phyloP scores from a whole-genome alignment of 139 green algal genomes.

The Chlorella sp. region DNA sequence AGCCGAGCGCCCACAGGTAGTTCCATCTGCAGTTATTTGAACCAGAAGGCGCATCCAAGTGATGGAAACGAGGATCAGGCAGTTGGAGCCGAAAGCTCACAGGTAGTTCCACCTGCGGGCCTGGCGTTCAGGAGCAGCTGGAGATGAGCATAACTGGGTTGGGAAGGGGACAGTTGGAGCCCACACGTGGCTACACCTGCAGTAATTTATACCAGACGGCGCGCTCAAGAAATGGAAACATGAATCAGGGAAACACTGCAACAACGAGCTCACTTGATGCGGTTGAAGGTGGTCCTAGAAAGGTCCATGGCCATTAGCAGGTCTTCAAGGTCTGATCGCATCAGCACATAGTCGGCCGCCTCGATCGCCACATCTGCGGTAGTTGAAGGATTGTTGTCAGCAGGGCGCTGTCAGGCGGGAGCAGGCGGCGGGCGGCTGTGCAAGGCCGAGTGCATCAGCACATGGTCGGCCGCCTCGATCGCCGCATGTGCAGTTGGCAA shows the following conservation, averaged over 20 bases:
- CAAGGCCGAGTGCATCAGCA: no score
- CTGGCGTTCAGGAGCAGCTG: no score
- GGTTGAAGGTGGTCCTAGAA: slow-evolving; percentile 79
- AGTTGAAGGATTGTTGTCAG: background rate
- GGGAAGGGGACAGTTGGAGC: no score
- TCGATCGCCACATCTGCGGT: slow-evolving; percentile 75
- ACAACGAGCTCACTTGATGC: slow-evolving; percentile 72
- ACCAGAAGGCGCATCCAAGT: no score
- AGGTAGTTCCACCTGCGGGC: slow-evolving; percentile 85
- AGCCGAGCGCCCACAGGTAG: slow-evolving; percentile 94
- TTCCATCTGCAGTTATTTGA: slow-evolving; percentile 78
- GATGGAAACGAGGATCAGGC: background rate
- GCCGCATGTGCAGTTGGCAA: no score
- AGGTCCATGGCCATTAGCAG: slow-evolving; percentile 84
- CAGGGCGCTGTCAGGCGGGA: no score
- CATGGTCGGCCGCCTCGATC: no score
- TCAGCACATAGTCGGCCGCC: slow-evolving; percentile 95
- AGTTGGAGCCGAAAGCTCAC: slow-evolving; percentile 85
- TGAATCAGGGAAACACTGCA: background rate
- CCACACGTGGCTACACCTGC: no score
- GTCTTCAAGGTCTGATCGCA: slow-evolving; percentile 89
- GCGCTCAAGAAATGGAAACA: background rate
- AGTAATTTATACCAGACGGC: no score
- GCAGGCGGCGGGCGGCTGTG: no score
- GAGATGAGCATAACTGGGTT: no score